Conservation (phyloP, 768 basidiomycete species). For the Lactifluus volemus region DNA sequence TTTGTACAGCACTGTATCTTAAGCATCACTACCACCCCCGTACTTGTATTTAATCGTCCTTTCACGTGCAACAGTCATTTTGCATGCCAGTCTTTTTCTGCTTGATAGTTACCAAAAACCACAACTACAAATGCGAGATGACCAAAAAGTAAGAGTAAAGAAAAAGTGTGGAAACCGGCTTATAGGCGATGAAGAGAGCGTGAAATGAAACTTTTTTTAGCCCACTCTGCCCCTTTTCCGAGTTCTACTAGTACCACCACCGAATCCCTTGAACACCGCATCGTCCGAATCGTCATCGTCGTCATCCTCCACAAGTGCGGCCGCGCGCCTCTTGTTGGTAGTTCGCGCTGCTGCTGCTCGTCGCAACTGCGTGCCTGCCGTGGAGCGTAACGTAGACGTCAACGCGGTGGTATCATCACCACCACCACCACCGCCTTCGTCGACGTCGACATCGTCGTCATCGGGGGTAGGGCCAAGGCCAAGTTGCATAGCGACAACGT, state of each 20-base stretch:
- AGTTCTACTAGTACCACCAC: slow-evolving; percentile 23
- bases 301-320: slow-evolving; percentile 6
- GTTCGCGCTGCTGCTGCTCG: slow-evolving; percentile 10
- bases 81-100: neutral
- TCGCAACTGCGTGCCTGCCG: slow-evolving; percentile 21
- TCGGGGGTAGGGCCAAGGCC: neutral
- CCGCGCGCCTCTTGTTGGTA: slow-evolving; percentile 2
- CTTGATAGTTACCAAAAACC: too few relatives aligned
- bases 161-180: too few relatives aligned
- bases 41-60: neutral
- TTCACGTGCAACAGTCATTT: neutral
- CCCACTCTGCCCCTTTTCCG: slow-evolving; percentile 13
- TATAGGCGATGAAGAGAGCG: neutral
- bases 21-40: neutral
- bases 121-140: neutral
- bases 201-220: neutral
- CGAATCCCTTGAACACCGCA: slow-evolving; percentile 55
- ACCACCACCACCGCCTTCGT: neutral
- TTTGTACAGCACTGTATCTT: slow-evolving; percentile 12
- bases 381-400: slow-evolving; percentile 23
- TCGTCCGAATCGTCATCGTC: slow-evolving; percentile 63
- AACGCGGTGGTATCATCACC: slow-evolving; percentile 10
- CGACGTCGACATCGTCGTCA: neutral
- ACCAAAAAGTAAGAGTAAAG: too few relatives aligned
- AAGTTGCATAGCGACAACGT: neutral